Percentiles rank a stretch among this genome's conserved stretches.
phyloP scores from a whole-genome alignment of 805 yeast genomes.

The Wickerhamiella galacta region DNA sequence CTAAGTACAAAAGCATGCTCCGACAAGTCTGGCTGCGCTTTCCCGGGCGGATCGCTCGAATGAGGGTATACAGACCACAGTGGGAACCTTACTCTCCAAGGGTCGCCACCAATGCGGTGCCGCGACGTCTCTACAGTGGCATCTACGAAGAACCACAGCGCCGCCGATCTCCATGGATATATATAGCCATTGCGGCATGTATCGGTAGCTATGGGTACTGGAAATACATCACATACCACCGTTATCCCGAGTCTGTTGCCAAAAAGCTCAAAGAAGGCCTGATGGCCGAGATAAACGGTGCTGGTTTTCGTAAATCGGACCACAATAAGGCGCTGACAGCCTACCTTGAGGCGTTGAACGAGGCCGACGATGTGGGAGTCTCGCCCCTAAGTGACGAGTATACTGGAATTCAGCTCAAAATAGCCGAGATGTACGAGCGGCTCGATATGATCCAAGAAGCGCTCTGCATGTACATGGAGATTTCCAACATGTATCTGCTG shows the following conservation, averaged over 20 bases:
- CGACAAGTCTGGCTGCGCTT: no score
- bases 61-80: no score
- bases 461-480: conserved; percentile 45
- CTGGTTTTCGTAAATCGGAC: conserved; percentile 30
- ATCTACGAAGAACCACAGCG: no score
- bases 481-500: conserved; percentile 34
- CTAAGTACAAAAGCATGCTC: no score
- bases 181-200: no score
- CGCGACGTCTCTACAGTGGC: no score
- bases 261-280: conserved; percentile 54
- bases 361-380: conserved; percentile 39
- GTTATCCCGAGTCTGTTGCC: conserved; percentile 48
- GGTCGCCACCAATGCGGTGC: no score
- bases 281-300: conserved; percentile 68
- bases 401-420: conserved; percentile 77
- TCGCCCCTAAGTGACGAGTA: conserved; percentile 56
- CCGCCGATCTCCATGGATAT: no score
- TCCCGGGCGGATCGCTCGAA: no score
- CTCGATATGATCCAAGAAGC: conserved; percentile 49
- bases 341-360: conserved; percentile 58
- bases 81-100: no score
- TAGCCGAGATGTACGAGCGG: conserved; percentile 74
- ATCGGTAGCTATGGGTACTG: conserved; percentile 12
- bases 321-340: conserved; percentile 49
- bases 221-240: conserved; percentile 18